Conservation (phyloP, 768 basidiomycete species). For the Psilocybe sp. region DNA sequence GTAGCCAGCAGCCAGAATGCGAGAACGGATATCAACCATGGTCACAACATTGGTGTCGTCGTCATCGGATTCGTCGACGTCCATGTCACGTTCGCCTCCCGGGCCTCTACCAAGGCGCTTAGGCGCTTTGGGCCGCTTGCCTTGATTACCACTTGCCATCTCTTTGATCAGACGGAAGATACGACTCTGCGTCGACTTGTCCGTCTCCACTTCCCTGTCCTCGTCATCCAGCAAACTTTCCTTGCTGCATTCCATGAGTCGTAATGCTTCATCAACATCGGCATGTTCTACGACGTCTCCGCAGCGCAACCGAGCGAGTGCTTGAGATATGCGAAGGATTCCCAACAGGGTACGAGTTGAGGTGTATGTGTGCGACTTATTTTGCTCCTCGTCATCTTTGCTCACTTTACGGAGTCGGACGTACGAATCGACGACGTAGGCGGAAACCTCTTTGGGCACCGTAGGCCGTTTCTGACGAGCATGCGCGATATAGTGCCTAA, state of each 20-base stretch:
- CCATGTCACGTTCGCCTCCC: slow-evolving; percentile 67
- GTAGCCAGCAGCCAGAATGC: slow-evolving; percentile 83
- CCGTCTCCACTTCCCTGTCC: slow-evolving; percentile 64
- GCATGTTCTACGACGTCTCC: slow-evolving; percentile 73
- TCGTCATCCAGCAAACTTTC: slow-evolving; percentile 83
- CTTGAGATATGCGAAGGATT: slow-evolving; percentile 91
- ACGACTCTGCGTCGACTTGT: slow-evolving; percentile 77
- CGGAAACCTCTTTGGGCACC: slow-evolving; percentile 87
- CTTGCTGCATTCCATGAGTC: slow-evolving; percentile 96
- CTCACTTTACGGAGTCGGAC: slow-evolving; percentile 92
- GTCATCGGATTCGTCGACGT: slow-evolving; percentile 59
- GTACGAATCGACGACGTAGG: slow-evolving; percentile 92
- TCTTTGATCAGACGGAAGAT: slow-evolving; percentile 91
- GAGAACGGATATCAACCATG: slow-evolving; percentile 84
- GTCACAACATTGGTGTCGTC: slow-evolving; percentile 73
- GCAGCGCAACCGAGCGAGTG: slow-evolving; percentile 88
- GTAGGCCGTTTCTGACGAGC: slow-evolving; percentile 86
- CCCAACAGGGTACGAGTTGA: slow-evolving; percentile 95
- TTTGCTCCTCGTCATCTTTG: slow-evolving; percentile 85
- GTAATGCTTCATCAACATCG: slow-evolving; percentile 95
- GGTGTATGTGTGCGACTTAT: slow-evolving; percentile 91
- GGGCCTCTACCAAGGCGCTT: slow-evolving; percentile 68
- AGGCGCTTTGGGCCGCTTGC: slow-evolving; percentile 31
- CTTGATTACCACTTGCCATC: slow-evolving; percentile 55
- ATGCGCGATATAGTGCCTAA: slow-evolving; percentile 90